phyloP scores from a whole-genome alignment of 2,329 filamentous ascomycete species.

The Sclerotiophoma versabilis region DNA sequence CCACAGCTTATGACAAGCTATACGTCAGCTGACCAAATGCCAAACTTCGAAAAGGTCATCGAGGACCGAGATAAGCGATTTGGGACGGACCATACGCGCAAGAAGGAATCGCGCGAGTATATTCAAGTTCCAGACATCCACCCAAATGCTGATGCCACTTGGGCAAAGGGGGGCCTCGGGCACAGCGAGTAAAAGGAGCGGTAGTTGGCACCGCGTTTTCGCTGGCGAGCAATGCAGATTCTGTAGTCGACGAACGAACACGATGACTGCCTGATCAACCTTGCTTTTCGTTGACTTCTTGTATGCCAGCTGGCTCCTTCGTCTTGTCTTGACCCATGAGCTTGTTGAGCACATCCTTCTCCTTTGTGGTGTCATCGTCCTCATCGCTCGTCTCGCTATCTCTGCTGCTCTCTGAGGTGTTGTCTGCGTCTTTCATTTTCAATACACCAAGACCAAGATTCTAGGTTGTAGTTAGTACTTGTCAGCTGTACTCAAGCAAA shows the following conservation, averaged over 20 bases:
- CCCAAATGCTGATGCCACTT: slow-evolving; percentile 57
- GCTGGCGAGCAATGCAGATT: not conserved
- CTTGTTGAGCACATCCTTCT: slow-evolving; percentile 46
- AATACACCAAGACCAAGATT: slow-evolving; percentile 57
- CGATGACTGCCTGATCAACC: slow-evolving; percentile 16
- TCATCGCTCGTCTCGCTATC: slow-evolving; percentile 27
- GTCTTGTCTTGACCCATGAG: slow-evolving; percentile 45
- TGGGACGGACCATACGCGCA: slow-evolving; percentile 59
- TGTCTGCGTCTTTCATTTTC: slow-evolving; percentile 46
- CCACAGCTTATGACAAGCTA: slow-evolving; percentile 72
- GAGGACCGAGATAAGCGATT: slow-evolving; percentile 62
- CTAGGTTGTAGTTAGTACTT: slow-evolving; percentile 23
- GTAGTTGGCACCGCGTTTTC: not conserved
- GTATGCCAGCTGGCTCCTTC: slow-evolving; percentile 31
- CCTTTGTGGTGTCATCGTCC: slow-evolving; percentile 14
- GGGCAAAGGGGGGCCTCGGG: slow-evolving; percentile 45
- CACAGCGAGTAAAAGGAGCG: slow-evolving; percentile 8
- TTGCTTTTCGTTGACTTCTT: slow-evolving; percentile 38
- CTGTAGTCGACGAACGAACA: not conserved
- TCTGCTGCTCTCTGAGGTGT: slow-evolving; percentile 30
- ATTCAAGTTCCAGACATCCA: slow-evolving; percentile 60
- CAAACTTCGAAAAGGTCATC: slow-evolving; percentile 54
- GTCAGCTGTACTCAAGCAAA: not conserved
- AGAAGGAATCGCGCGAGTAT: slow-evolving; percentile 60
- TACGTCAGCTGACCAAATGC: slow-evolving; percentile 58